phyloP scores from a whole-genome alignment of 306 rosid species.

The Carpinus fangiana region DNA sequence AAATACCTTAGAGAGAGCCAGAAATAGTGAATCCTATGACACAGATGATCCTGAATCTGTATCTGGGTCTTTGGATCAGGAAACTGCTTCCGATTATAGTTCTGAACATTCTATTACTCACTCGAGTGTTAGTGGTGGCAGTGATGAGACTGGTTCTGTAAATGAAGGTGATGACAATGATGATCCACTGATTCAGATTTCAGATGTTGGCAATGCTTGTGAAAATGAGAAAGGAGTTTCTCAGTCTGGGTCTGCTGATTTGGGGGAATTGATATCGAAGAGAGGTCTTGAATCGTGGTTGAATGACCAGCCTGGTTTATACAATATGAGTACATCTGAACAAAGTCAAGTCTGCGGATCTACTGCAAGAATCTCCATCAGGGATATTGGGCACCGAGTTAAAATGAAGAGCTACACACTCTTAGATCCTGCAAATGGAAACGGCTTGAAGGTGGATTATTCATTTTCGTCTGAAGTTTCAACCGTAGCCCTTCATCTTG shows the following conservation, averaged over 20 bases:
- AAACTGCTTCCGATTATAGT: conserved; percentile 65
- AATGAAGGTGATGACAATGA: conserved; percentile 41
- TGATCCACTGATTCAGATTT: conserved; percentile 74
- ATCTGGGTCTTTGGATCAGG: conserved; percentile 72
- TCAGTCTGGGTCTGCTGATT: conserved; percentile 53
- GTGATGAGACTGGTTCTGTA: conserved; percentile 49
- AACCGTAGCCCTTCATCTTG: conserved; percentile 71
- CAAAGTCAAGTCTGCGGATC: conserved; percentile 47
- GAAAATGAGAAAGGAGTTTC: conserved; percentile 49
- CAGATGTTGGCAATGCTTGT: conserved; percentile 52
- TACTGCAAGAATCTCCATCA: conserved; percentile 87
- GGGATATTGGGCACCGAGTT: conserved; percentile 61
- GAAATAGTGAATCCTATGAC: conserved; percentile 34
- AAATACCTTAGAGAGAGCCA: conserved; percentile 37
- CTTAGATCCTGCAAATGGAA: conserved; percentile 78
- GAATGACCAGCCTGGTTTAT: conserved; percentile 69
- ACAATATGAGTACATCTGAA: conserved; percentile 48
- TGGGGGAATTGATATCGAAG: conserved; percentile 69
- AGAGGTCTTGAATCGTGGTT: conserved; percentile 91
- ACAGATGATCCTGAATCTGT: conserved; percentile 59
- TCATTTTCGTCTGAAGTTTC: conserved; percentile 78
- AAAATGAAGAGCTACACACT: conserved; percentile 71
- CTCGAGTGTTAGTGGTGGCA: conserved; percentile 51
- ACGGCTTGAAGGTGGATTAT: conserved; percentile 85
- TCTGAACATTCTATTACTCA: conserved; percentile 58